Conservation (phyloP, 768 basidiomycete genomes). For the Naganishia randhawae region DNA sequence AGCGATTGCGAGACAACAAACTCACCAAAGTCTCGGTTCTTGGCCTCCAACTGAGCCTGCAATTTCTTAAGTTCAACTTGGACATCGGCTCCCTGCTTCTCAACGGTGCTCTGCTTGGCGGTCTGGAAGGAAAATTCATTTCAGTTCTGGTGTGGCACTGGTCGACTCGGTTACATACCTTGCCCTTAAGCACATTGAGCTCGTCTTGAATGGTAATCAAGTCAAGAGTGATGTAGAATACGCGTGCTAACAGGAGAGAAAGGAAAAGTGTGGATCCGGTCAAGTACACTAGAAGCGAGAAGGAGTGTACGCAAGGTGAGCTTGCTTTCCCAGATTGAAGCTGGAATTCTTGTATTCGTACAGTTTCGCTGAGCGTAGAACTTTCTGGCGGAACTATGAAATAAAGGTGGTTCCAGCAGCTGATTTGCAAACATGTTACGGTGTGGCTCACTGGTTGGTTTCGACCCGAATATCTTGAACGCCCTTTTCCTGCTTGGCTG, state of each 20-base stretch:
- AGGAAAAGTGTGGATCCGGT: conserved; percentile 80
- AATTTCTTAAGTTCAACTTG: conserved; percentile 63
- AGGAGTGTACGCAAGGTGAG: background rate
- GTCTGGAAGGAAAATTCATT: conserved; percentile 42
- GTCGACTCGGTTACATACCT: conserved; percentile 42
- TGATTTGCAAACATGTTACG: background rate
- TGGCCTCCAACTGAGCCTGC: conserved; percentile 65
- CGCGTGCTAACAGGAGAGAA: conserved; percentile 86
- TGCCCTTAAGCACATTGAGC: conserved; percentile 74
- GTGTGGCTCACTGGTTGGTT: conserved; percentile 58
- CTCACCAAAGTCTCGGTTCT: conserved; percentile 66
- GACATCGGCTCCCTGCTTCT: conserved; percentile 51
- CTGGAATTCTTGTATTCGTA: conserved; percentile 22
- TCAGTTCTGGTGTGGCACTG: background rate
- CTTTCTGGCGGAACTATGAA: conserved; percentile 70
- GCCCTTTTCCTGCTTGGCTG: conserved; percentile 60
- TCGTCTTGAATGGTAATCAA: conserved; percentile 86
- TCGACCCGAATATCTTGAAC: conserved; percentile 68
- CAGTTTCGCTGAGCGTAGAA: conserved; percentile 61
- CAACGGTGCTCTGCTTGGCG: conserved; percentile 48
- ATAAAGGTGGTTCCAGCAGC: background rate
- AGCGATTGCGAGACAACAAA: background rate
- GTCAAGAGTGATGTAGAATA: conserved; percentile 86
- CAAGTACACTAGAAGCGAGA: conserved; percentile 59
- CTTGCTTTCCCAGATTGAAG: no score